phyloP scores from a whole-genome alignment of 2,329 filamentous ascomycete genomes.

The Trichophyton verrucosum region DNA sequence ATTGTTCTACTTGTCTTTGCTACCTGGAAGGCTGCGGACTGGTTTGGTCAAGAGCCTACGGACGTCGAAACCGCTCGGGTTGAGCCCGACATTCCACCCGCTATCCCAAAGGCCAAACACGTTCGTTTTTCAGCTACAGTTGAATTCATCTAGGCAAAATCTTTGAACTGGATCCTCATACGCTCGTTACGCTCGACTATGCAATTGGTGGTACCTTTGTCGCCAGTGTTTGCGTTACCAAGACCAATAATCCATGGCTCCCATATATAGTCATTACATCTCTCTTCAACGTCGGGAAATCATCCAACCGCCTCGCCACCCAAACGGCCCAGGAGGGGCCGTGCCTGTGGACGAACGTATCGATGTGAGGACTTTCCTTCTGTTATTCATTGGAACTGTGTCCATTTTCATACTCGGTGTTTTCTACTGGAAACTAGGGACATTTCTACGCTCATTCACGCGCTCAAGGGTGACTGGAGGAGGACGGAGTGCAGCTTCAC shows the following conservation, averaged over 20 bases:
- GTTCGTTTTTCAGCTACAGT: slow-evolving; percentile 8
- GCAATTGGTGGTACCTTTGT: not conserved
- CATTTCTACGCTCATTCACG: slow-evolving; percentile 27
- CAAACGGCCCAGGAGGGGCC: slow-evolving; percentile 17
- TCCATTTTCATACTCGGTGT: slow-evolving; percentile 28
- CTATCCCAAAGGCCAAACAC: not conserved
- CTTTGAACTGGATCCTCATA: not conserved
- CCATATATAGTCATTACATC: slow-evolving; percentile 3
- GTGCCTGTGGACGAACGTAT: slow-evolving; percentile 19
- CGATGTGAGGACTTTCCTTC: slow-evolving; percentile 20
- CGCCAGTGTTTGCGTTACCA: not conserved
- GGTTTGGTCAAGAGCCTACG: not conserved
- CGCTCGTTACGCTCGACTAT: no score
- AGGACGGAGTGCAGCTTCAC: slow-evolving; percentile 21
- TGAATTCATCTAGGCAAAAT: not conserved
- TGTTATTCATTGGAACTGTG: slow-evolving; percentile 27
- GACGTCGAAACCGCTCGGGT: not conserved
- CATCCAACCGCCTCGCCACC: slow-evolving; percentile 18
- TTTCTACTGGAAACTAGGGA: slow-evolving; percentile 29
- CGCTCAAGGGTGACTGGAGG: slow-evolving; percentile 22
- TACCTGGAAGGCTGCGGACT: slow-evolving; percentile 4
- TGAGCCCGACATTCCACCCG: not conserved
- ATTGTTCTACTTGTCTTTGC: not conserved
- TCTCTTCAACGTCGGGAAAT: slow-evolving; percentile 7
- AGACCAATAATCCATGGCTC: slow-evolving; percentile 10